Evolutionary conservation across 306 rosid species (phyloP).

Genomic region (Vigna nakashimae): DNA sequence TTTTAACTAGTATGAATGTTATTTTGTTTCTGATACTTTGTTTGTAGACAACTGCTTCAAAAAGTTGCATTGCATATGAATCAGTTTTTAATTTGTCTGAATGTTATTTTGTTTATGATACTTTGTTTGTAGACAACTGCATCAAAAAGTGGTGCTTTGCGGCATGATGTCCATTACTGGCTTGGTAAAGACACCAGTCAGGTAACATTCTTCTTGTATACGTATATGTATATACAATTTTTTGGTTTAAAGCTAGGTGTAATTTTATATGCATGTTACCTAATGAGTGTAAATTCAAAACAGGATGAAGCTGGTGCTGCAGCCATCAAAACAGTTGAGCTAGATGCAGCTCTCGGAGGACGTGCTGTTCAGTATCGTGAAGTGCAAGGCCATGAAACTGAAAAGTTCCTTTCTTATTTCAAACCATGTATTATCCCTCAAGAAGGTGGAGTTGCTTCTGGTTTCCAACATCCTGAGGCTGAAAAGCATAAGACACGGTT

Average conservation of each 20-base stretch:
- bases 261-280: conserved; percentile 26
- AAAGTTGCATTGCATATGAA: conserved; percentile 48
- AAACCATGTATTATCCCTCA: conserved; percentile 95
- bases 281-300: conserved; percentile 37
- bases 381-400: conserved; percentile 94
- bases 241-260: conserved; percentile 24
- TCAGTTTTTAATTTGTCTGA: conserved; percentile 3
- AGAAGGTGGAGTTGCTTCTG: conserved; percentile 90
- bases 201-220: conserved; percentile 45
- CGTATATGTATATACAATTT: background rate
- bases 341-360: conserved; percentile 97
- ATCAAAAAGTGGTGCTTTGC: conserved; percentile 81
- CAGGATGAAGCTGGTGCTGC: conserved; percentile 96
- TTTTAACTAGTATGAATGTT: conserved; percentile 1
- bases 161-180: conserved; percentile 95
- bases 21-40: conserved; percentile 31
- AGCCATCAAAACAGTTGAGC: conserved; percentile 91
- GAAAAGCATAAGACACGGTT: conserved; percentile 76
- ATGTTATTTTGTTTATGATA: conserved; percentile 24
- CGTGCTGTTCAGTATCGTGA: conserved; percentile 97
- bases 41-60: conserved; percentile 74
- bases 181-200: conserved; percentile 92
- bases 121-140: conserved; percentile 69
- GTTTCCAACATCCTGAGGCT: conserved; percentile 81
- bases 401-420: conserved; percentile 82